phyloP scores from a whole-genome alignment of 108 stramenopile genomes.

The Mediolabrus comicus region DNA sequence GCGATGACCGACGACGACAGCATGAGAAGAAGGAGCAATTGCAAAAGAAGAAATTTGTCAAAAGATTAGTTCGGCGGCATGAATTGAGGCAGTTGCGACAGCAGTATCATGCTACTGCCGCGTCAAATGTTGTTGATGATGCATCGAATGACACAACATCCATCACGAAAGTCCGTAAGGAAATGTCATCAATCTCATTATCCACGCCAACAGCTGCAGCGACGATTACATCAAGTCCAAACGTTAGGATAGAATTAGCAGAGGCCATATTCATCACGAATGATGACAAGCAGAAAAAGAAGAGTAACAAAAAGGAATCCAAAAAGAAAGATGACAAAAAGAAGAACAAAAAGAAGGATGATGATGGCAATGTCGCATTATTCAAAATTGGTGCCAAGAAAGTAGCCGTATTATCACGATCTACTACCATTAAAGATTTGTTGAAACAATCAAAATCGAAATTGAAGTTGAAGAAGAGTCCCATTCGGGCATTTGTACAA shows the following conservation, averaged over 20 bases:
- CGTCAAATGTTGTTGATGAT: background rate
- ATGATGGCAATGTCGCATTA: background rate
- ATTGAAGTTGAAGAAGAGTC: constrained; percentile 52
- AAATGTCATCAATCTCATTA: background rate
- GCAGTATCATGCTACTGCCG: constrained; percentile 10
- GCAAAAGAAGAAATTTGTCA: constrained; percentile 38
- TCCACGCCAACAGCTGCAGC: background rate
- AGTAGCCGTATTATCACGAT: constrained; percentile 44
- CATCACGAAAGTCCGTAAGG: background rate
- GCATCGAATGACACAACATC: background rate
- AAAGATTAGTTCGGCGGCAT: constrained; percentile 30
- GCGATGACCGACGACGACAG: constrained; percentile 7
- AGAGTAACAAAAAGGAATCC: constrained; percentile 12
- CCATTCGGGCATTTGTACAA: constrained; percentile 43
- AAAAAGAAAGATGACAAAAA: constrained; percentile 25
- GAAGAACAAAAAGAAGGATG: constrained; percentile 20
- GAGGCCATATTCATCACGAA: constrained; percentile 51
- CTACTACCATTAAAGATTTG: constrained; percentile 31
- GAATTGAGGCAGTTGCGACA: constrained; percentile 13
- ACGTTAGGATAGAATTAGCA: constrained; percentile 54
- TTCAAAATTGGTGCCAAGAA: constrained; percentile 53
- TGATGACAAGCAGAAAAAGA: constrained; percentile 9
- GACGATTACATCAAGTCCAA: constrained; percentile 7
- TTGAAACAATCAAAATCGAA: constrained; percentile 49
- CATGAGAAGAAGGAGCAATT: constrained; percentile 35